Evolutionary conservation across 139 green algal genomes (phyloP).

Genomic region (Zygnema circumcarinatum): DNA sequence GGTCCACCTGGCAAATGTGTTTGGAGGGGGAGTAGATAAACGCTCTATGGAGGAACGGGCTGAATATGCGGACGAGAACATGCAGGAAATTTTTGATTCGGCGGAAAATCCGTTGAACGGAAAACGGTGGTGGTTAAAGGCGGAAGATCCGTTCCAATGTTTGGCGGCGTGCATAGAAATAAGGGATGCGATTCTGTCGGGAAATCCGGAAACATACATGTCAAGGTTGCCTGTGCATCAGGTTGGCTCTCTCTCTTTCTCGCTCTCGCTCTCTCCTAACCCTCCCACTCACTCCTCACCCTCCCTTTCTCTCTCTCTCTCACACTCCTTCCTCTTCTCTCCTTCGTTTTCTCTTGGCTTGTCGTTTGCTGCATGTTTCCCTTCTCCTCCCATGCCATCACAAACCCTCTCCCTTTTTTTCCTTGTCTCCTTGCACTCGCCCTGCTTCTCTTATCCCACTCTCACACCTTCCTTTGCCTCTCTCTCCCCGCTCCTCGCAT

Average conservation of each 20-base stretch:
- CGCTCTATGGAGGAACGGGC: constrained; percentile 73
- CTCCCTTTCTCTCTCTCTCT: too few relatives aligned
- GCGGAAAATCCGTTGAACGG: constrained; percentile 66
- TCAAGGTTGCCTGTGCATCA: constrained; percentile 82
- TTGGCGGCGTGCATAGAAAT: constrained; percentile 92
- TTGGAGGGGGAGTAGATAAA: constrained; percentile 85
- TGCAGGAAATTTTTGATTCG: constrained; percentile 72
- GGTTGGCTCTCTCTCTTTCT: too few relatives aligned
- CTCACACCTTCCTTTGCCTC: not conserved
- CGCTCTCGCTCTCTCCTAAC: too few relatives aligned
- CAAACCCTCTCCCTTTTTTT: too few relatives aligned
- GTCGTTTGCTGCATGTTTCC: too few relatives aligned
- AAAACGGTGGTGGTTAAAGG: constrained; percentile 77
- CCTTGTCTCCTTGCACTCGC: not conserved
- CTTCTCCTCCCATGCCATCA: too few relatives aligned
- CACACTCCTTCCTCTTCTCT: too few relatives aligned
- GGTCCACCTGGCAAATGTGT: constrained; percentile 88
- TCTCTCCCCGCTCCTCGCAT: not conserved
- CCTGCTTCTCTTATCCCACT: not conserved
- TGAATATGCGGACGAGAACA: constrained; percentile 70
- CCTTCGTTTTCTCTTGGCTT: not conserved
- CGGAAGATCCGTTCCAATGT: constrained; percentile 84
- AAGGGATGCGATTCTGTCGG: constrained; percentile 67
- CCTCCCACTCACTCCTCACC: too few relatives aligned
- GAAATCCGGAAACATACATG: constrained; percentile 72